These are phyloP conservation scores for Nakazawaea anatomiae DNA, from an alignment of 805 yeast genomes.

Conservation along the genomic window DNA sequence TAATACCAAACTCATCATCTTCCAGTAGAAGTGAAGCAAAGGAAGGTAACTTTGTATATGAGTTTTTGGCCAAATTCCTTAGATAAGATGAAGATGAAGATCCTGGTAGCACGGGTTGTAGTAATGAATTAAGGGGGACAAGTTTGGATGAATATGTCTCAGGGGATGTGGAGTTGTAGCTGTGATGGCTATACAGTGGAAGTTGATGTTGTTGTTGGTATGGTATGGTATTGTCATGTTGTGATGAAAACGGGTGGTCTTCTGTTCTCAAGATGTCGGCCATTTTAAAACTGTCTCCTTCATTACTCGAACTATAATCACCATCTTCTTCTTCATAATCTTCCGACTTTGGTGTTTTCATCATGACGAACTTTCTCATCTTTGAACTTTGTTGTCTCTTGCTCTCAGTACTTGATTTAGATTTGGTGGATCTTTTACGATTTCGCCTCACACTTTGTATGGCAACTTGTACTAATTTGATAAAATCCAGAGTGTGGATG, in stretches of 20 bases:
- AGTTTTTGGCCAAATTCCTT: too few species aligned
- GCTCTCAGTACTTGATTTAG: constrained; percentile 10
- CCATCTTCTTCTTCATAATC: constrained; percentile 1
- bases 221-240: not conserved
- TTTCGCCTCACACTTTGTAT: constrained; percentile 90
- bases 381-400: not conserved
- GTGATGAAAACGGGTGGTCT: not conserved
- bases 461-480: constrained; percentile 86
- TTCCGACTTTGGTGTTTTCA: constrained; percentile 4
- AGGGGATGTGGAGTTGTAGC: not conserved
- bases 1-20: constrained; percentile 19
- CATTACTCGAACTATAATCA: not conserved
- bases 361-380: constrained; percentile 6
- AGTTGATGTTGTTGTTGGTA: not conserved
- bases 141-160: constrained; percentile 26
- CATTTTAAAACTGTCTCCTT: constrained; percentile 3
- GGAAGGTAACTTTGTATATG: constrained; percentile 7
- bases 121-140: constrained; percentile 40
- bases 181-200: not conserved
- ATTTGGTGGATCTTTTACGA: constrained; percentile 54
- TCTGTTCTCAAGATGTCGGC: constrained; percentile 7
- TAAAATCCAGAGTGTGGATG: constrained; percentile 63
- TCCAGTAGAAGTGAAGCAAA: constrained; percentile 16
- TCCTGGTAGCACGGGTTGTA: constrained; percentile 14
- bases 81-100: not conserved